Conservation (phyloP, 75 land plant genomes). For the Picea glauca region DNA sequence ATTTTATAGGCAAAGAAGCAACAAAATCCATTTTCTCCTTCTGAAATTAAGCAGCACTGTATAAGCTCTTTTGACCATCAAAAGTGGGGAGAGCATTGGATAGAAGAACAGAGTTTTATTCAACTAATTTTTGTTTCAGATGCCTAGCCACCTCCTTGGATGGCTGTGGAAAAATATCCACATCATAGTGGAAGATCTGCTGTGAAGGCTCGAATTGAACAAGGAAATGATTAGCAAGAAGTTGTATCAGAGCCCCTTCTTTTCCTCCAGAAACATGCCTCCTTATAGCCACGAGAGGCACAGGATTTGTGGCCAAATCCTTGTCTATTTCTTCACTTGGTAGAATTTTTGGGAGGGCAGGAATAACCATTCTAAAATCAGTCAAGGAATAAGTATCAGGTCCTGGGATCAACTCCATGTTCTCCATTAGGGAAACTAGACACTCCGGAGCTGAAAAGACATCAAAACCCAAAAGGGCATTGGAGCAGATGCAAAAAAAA, state of each 20-base stretch:
- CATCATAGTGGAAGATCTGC: conserved; percentile 69
- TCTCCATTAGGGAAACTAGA: no score
- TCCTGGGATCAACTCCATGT: no score
- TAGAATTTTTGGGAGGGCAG: no score
- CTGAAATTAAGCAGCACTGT: conserved; percentile 52
- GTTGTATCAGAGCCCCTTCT: conserved; percentile 41
- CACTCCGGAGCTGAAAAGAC: no score
- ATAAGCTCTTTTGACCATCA: conserved; percentile 70
- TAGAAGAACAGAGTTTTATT: conserved; percentile 31
- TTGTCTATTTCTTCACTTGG: no score
- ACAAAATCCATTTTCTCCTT: conserved; percentile 50
- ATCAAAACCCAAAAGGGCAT: no score
- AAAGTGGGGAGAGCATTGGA: conserved; percentile 51
- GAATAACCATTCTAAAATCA: no score
- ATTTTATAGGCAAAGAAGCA: conserved; percentile 21
- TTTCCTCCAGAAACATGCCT: conserved; percentile 61
- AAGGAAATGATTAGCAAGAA: conserved; percentile 74
- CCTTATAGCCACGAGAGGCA: conserved; percentile 27
- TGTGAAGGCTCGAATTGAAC: conserved; percentile 47
- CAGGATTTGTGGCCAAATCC: no score
- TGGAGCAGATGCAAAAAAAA: no score
- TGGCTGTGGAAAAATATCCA: conserved; percentile 56
- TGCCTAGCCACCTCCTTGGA: conserved; percentile 63
- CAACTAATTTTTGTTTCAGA: conserved; percentile 47
- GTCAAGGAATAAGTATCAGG: no score